Evolutionary conservation across 2,329 filamentous ascomycete species (phyloP), one percentile per base, ranked within the genome.

Genomic region (Alternaria atra): DNA sequence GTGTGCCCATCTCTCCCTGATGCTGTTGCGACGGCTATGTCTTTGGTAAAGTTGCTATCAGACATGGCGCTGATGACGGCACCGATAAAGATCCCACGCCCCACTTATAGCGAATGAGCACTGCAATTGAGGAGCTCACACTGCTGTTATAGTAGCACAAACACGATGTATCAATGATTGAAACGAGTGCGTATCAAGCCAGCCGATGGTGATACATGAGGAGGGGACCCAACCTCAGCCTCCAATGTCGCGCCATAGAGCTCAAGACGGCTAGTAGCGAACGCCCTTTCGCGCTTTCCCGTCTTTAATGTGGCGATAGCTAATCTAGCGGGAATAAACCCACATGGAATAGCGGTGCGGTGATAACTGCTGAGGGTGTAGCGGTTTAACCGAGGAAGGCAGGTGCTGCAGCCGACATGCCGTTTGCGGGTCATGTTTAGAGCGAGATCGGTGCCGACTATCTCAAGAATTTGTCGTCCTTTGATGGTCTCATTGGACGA

Each of bases 11-110:
- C 46, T 8, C 15, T 15, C 27, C 39, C 20, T 15, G 50, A 15
- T 13, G 53, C 50, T 20, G 51, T 51, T 34, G 58, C 54, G 25
- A 58, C 53, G 13, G 25, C 54, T 13, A 50, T 55, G 32, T 68
- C 68, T 35, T 65, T 71, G 48, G 61, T 50, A 23, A 44, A 17
- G 15, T 57, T 39, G 30, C 44, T 25, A 15, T 37, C 15, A 27
- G 39, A 52, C 61, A 66, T 66, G 56, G 40, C 57, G 55, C 58
- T 51, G 53, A 52, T 55, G 43, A 37, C 30, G 57, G 30, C 35
- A 47, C 56, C 52, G 29, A 51, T 48, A 6, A 30, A 40, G 15
- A 52, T 35, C 6, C 40, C 13, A 55, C 39, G 48, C 47, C 25
- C 47, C 25, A 40, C 60, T 29, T 48, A 50, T 39, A 30, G 44